phyloP scores from a whole-genome alignment of 352 stramenopile species.

The Pythium angustatum region DNA sequence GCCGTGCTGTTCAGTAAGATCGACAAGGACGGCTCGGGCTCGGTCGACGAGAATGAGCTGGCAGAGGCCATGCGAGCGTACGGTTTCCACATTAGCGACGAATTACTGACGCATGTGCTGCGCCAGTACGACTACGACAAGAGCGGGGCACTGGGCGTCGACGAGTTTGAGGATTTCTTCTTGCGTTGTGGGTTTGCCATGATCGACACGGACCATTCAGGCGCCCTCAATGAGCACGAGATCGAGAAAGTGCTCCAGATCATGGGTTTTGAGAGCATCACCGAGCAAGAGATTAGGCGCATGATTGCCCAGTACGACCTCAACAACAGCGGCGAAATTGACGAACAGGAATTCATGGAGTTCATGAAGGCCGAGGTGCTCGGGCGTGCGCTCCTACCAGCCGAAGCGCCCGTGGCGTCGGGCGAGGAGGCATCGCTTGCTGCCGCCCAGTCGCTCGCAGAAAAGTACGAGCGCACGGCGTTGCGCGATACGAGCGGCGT shows the following conservation, averaged over 20 bases:
- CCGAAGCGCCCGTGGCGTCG: background rate
- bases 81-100: slow-evolving; percentile 40
- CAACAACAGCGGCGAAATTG: slow-evolving; percentile 70
- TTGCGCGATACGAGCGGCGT: slow-evolving; percentile 34
- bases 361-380: slow-evolving; percentile 68
- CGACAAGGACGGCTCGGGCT: slow-evolving; percentile 49
- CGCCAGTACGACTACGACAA: slow-evolving; percentile 59
- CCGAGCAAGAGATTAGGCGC: slow-evolving; percentile 37
- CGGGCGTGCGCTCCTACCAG: background rate
- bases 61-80: slow-evolving; percentile 35
- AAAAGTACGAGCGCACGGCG: slow-evolving; percentile 33
- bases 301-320: slow-evolving; percentile 72
- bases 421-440: background rate
- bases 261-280: slow-evolving; percentile 47
- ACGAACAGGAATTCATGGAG: slow-evolving; percentile 70
- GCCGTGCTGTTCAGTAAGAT: slow-evolving; percentile 46
- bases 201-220: slow-evolving; percentile 60
- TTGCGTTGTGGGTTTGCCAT: slow-evolving; percentile 57
- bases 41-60: slow-evolving; percentile 46
- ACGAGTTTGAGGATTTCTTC: slow-evolving; percentile 62
- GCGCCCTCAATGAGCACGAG: slow-evolving; percentile 49
- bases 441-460: slow-evolving; percentile 15
- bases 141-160: slow-evolving; percentile 40
- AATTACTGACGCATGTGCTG: slow-evolving; percentile 36
- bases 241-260: slow-evolving; percentile 52